These are phyloP conservation scores for Talaromyces wortmannii DNA, from an alignment of 495 filamentous ascomycete species.

Conservation along the genomic window DNA sequence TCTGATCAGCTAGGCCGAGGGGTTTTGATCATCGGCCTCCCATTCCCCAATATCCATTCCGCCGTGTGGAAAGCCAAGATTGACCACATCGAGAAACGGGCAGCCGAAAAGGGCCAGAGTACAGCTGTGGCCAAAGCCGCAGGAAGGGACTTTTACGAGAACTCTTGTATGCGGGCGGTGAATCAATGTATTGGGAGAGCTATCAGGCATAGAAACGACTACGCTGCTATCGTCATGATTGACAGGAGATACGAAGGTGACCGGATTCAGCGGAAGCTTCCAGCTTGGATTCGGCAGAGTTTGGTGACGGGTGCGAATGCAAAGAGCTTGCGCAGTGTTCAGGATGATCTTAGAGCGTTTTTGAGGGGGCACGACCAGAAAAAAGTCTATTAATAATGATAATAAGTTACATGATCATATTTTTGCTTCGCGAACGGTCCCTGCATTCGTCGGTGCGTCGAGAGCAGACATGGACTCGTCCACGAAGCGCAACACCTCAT, in stretches of 20 bases:
- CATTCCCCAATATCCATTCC: constrained; percentile 85
- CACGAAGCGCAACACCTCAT: constrained; percentile 62
- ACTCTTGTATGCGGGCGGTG: constrained; percentile 91
- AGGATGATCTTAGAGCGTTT: constrained; percentile 28
- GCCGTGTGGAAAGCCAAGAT: constrained; percentile 90
- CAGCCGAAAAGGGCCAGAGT: constrained; percentile 32
- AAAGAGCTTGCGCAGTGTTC: constrained; percentile 19
- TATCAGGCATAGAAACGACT: constrained; percentile 81
- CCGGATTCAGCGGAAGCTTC: constrained; percentile 70
- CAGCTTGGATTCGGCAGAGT: constrained; percentile 72
- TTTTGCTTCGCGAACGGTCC: neutral
- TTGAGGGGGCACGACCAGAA: constrained; percentile 13
- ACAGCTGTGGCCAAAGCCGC: constrained; percentile 46
- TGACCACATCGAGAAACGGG: constrained; percentile 73
- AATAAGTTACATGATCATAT: neutral
- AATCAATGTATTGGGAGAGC: constrained; percentile 95
- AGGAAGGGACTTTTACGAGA: constrained; percentile 83
- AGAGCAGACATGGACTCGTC: constrained; percentile 33
- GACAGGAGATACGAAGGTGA: constrained; percentile 68
- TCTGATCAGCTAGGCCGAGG: constrained; percentile 84
- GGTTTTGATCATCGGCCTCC: constrained; percentile 82
- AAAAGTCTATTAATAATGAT: neutral
- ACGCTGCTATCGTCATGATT: constrained; percentile 81
- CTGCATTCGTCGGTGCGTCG: constrained; percentile 10
- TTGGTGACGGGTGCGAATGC: constrained; percentile 14